These are phyloP conservation scores for Decorospora gaudefroyi DNA, from an alignment of 2,329 filamentous ascomycete genomes.

Conservation along the genomic window DNA sequence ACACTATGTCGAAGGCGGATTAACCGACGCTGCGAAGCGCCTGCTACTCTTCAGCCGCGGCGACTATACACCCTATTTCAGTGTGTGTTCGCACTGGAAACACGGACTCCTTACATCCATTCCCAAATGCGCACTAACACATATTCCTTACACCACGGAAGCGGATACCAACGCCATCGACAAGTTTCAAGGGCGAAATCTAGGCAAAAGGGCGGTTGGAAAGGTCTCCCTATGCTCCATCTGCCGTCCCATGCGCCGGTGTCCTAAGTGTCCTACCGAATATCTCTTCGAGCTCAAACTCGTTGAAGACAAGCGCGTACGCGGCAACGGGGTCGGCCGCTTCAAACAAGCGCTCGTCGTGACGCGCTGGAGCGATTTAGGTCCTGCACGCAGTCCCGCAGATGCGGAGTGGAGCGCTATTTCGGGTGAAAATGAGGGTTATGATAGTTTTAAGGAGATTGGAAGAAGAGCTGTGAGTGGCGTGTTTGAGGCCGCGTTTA, in stretches of 20 bases:
- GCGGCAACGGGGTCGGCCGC: constrained; percentile 47
- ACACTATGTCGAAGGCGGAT: constrained; percentile 55
- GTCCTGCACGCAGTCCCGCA: constrained; percentile 55
- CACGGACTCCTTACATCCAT: constrained; percentile 64
- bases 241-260: constrained; percentile 64
- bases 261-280: constrained; percentile 65
- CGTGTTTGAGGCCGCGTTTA: constrained; percentile 62
- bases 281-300: constrained; percentile 65
- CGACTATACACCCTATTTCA: constrained; percentile 66
- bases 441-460: constrained; percentile 60
- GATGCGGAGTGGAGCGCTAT: constrained; percentile 60
- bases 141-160: constrained; percentile 56
- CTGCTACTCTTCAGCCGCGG: constrained; percentile 63
- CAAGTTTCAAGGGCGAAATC: constrained; percentile 39
- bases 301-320: constrained; percentile 56
- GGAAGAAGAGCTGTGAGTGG: constrained; percentile 62
- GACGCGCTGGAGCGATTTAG: constrained; percentile 66
- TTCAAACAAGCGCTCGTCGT: constrained; percentile 66
- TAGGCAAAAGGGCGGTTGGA: constrained; percentile 45
- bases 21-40: constrained; percentile 58
- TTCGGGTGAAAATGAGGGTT: constrained; percentile 48
- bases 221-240: constrained; percentile 59
- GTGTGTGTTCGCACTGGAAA: constrained; percentile 65
- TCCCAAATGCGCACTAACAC: constrained; percentile 64
- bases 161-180: constrained; percentile 50